Evolutionary conservation across 495 filamentous ascomycete genomes (phyloP), one percentile per base, ranked within the genome.

Genomic region (Neurospora sp.): DNA sequence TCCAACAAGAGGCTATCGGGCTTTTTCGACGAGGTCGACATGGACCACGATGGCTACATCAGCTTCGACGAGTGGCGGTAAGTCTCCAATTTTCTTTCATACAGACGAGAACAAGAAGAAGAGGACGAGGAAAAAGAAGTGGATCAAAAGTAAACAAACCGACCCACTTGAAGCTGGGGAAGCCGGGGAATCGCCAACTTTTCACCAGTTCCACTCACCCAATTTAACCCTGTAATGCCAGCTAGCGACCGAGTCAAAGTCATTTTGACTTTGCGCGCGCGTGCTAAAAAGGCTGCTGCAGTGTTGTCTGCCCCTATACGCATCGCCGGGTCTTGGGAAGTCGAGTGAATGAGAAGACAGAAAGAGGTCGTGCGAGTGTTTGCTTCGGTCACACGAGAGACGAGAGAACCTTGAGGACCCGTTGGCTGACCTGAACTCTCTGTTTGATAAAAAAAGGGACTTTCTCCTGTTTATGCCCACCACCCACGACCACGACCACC

Each of bases 21-120:
- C 70, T 97, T 99, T 83, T 97, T 99, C 77, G 84, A 85, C 39
- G 91, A 97, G 77, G 92, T 99, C 70, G 96, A 99, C 81, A 88
- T 87, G 78, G 95, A 99, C 81, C 87, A 90, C 72, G 95, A 98
- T 81, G 96, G 91, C 18, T 88, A 88, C 72, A 97, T 99, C 75
- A 92, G 86, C 59, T 99, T 96, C 82, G 88, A 92, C 72, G 96
- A 99, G 85, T 99, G 96, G 96, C 92, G 96, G 95, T 98, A 91
- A 79, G 89, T 81, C 73, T 20, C 69, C 39, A 8, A 62, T 59
- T 71, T 42, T 44, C 70, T 69, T 72, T 71, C 71, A n/a, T 10
- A 41, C 72, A 42, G 46, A n/a, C 39, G 23, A 23, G 41, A 59
- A 46, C 46, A 44, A 35, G 31, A 31, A n/a, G 37, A 31, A n/a